Base-by-base conservation (phyloP, 2,329 filamentous ascomycete genomes). In the Penicillium italicum region DNA sequence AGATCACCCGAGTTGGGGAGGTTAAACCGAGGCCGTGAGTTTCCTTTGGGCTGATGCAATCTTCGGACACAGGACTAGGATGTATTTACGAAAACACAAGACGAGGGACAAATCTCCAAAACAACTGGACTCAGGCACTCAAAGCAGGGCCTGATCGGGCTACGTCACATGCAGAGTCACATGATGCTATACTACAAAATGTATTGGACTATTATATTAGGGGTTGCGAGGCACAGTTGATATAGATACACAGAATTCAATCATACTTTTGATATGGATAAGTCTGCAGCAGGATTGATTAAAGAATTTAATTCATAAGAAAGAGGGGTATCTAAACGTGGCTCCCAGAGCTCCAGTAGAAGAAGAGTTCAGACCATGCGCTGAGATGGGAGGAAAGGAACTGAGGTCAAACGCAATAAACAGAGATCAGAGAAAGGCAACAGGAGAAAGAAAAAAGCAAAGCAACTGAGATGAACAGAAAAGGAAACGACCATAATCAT, bases 301-400 rank as follows among this genome's bases (percentile, higher is more conserved):
- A 63, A 56, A 40, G 34, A 54, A 38, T 57, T 60, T 47, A 37
- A 44, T 54, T 60, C 51, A 55, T 49, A 49, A 62, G 53, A 54
- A 55, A 53, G 16, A 63, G 59, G 68, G 68, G 68, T 71, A 71
- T 71, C 68, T 71, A 69, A 68, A 63, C 62, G 58, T 67, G 69
- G 64, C 69, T 60, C 57, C 58, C 53, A 62, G 57, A 54, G 57
- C 55, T 50, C 58, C 45, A 45, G 47, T 30, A 41, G 26, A 41
- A 30, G 44, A 45, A 49, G 51, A 54, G 38, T 41, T 55, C 45
- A 48, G 52, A 58, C 50, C 48, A 48, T 33, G 43, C 22, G 22
- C 22, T 34, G 42, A 33, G 50, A 49, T 33, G 37, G 44, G 26
- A 40, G 20, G 36, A 38, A 28, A 24, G 31, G 22, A 53, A 33